A percentile compares a stretch with the other conserved stretches of the same genome.
phyloP scores from a whole-genome alignment of 345 rosid species.

The Gynandropsis gynandra region DNA sequence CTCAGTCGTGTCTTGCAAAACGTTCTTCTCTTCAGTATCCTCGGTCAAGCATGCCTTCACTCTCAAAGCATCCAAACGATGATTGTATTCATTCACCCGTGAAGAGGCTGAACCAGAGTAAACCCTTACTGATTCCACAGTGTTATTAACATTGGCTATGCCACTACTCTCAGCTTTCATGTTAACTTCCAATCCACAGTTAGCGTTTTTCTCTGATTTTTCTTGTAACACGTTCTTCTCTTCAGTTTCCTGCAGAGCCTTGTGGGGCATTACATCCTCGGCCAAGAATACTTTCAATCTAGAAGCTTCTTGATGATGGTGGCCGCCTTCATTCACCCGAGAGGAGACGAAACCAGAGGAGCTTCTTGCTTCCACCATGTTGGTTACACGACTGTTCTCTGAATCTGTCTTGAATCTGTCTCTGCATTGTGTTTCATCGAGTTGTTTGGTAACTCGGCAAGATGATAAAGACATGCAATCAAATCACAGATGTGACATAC shows the following conservation, averaged over 20 bases:
- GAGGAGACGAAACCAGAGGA: too few species aligned
- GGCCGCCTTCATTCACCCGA: too few species aligned
- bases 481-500: slow-evolving; percentile 28
- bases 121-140: slow-evolving; percentile 6
- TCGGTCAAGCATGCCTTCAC: not conserved
- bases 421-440: slow-evolving; percentile 29
- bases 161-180: not conserved
- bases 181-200: too few species aligned
- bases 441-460: not conserved
- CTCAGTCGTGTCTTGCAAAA: slow-evolving; percentile 19
- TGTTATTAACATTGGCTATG: too few species aligned
- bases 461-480: not conserved
- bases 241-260: too few species aligned
- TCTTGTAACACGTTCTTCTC: too few species aligned
- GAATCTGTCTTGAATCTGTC: slow-evolving; percentile 35
- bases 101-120: slow-evolving; percentile 16
- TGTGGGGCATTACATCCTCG: too few species aligned
- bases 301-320: too few species aligned
- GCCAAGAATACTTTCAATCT: too few species aligned
- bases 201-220: too few species aligned
- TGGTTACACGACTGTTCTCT: slow-evolving; percentile 21
- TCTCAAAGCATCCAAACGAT: slow-evolving; percentile 3
- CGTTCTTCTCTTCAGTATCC: slow-evolving; percentile 24
- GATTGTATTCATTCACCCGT: slow-evolving; percentile 19
- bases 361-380: slow-evolving; percentile 8